These are phyloP conservation scores for Paraleonurus japonicus DNA, from an alignment of 257 asterid species.

Conservation along the genomic window DNA sequence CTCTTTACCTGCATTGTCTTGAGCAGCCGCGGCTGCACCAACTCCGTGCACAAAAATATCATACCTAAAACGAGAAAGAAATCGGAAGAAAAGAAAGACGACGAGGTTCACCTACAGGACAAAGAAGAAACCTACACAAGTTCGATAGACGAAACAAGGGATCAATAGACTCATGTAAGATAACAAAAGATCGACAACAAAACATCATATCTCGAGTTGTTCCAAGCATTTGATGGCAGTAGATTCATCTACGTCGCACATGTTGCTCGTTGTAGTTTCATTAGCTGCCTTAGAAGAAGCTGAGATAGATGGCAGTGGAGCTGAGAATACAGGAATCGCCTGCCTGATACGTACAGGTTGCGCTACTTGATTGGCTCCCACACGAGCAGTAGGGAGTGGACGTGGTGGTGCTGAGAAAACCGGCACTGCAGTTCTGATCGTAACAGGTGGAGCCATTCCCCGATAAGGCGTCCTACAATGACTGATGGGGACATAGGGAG, in stretches of 20 bases:
- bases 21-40: not conserved
- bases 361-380: conserved; percentile 39
- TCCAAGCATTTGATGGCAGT: conserved; percentile 68
- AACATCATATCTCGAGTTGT: conserved; percentile 72
- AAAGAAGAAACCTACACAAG: conserved; percentile 11
- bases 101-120: conserved; percentile 8
- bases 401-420: conserved; percentile 73
- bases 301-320: conserved; percentile 39
- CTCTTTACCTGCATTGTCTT: conserved; percentile 20
- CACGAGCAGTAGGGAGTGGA: conserved; percentile 41
- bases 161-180: not conserved
- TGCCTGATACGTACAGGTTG: conserved; percentile 63
- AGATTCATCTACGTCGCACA: conserved; percentile 46
- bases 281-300: conserved; percentile 12
- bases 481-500: conserved; percentile 42
- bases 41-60: conserved; percentile 17
- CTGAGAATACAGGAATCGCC: conserved; percentile 56
- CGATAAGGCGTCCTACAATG: conserved; percentile 45
- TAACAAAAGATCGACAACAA: not conserved
- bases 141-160: not conserved
- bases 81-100: too few relatives aligned
- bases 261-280: conserved; percentile 26
- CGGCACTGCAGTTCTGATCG: conserved; percentile 60
- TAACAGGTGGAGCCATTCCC: conserved; percentile 69
- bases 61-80: not conserved